Conservation (phyloP, 495 filamentous ascomycete species). For the Neurospora sublineolata region DNA sequence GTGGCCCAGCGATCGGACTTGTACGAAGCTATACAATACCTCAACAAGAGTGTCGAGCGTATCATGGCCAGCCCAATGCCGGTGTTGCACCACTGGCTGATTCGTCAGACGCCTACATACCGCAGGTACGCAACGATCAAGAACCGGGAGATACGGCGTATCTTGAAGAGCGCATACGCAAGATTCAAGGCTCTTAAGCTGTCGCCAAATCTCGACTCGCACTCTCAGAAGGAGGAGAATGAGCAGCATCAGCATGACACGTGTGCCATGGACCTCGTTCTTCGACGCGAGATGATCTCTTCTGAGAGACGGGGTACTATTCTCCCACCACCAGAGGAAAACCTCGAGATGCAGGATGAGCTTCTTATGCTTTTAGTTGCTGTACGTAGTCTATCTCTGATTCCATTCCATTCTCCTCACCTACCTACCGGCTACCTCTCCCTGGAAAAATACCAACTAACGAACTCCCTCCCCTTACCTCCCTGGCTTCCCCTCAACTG, state of each 20-base stretch:
- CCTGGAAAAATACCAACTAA: background rate
- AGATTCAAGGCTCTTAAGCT: constrained; percentile 9
- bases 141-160: constrained; percentile 10
- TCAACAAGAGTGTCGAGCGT: too few species aligned
- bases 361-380: constrained; percentile 11
- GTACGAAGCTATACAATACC: too few species aligned
- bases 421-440: background rate
- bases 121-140: constrained; percentile 10
- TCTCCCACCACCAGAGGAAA: constrained; percentile 14
- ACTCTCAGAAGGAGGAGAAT: constrained; percentile 1
- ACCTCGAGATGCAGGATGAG: constrained; percentile 20
- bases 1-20: too few species aligned
- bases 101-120: constrained; percentile 10
- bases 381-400: background rate
- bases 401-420: background rate
- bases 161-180: constrained; percentile 4
- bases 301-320: constrained; percentile 17
- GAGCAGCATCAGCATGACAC: constrained; percentile 14
- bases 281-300: constrained; percentile 18
- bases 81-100: background rate
- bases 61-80: too few species aligned
- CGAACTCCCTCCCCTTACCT: background rate
- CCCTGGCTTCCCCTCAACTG: too few species aligned
- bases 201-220: constrained; percentile 9
- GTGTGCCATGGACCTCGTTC: constrained; percentile 27